Percentiles rank a stretch among this genome's conserved stretches.
Conservation (phyloP, 345 rosid species). For the Syzygium oleosum region DNA sequence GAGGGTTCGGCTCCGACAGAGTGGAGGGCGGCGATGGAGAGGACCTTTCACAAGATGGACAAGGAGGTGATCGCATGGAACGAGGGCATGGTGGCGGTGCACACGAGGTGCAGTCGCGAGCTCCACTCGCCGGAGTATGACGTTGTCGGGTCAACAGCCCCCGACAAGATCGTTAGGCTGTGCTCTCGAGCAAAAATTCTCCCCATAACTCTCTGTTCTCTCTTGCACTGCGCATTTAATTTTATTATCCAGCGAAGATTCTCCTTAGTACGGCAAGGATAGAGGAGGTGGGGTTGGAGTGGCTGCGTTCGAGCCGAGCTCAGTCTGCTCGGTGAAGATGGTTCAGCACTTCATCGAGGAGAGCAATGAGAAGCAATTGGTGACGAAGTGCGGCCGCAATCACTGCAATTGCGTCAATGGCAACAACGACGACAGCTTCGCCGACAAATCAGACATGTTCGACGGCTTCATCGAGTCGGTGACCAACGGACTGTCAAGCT, state of each 20-base stretch:
- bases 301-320: neutral
- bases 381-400: constrained; percentile 54
- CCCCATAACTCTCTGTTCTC: too few relatives aligned
- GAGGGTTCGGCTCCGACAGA: neutral
- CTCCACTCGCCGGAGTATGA: constrained; percentile 19
- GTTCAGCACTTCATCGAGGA: constrained; percentile 29
- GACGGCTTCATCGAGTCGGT: constrained; percentile 27
- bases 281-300: neutral
- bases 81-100: neutral
- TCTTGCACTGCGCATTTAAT: too few relatives aligned
- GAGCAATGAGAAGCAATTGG: constrained; percentile 53
- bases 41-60: constrained; percentile 29
- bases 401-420: constrained; percentile 70
- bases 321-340: too few relatives aligned
- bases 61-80: constrained; percentile 14
- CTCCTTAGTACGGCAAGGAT: constrained; percentile 13
- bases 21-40: constrained; percentile 23
- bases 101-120: constrained; percentile 18
- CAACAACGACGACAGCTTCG: constrained; percentile 38
- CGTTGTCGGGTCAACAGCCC: constrained; percentile 42
- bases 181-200: constrained; percentile 44
- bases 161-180: constrained; percentile 28
- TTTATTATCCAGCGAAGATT: constrained; percentile 9
- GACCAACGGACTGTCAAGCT: constrained; percentile 31
- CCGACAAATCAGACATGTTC: constrained; percentile 47